Evolutionary conservation across 1,284 basidiomycete genomes (phyloP).

Genomic region (Ceratobasidium sp.): DNA sequence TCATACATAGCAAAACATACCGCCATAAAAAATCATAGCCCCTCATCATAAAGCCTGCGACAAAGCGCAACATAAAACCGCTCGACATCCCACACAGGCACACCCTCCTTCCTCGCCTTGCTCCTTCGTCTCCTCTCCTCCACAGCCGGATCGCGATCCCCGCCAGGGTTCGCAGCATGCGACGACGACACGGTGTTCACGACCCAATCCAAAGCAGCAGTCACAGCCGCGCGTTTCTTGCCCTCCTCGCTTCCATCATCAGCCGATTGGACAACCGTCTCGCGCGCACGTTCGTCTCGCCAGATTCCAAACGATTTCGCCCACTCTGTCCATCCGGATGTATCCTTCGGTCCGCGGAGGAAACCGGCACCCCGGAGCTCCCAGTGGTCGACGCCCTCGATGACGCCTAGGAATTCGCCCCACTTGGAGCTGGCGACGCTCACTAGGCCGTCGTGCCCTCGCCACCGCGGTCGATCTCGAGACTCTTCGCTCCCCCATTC

Average conservation of each 20-base stretch:
- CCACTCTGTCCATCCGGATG: slow-evolving; percentile 35
- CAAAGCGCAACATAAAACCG: slow-evolving; percentile 56
- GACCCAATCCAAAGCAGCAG: slow-evolving; percentile 40
- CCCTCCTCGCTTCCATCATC: not conserved
- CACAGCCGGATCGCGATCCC: slow-evolving; percentile 18
- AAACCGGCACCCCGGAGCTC: slow-evolving; percentile 81
- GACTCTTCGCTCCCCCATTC: slow-evolving; percentile 37
- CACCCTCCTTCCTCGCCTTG: slow-evolving; percentile 17
- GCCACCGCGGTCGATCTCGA: slow-evolving; percentile 56
- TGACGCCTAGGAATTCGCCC: slow-evolving; percentile 92
- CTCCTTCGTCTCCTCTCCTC: slow-evolving; percentile 1
- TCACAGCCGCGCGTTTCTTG: slow-evolving; percentile 17
- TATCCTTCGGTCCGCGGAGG: not conserved
- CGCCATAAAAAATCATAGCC: slow-evolving; percentile 50
- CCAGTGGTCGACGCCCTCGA: slow-evolving; percentile 98
- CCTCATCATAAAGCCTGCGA: slow-evolving; percentile 57
- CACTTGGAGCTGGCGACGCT: slow-evolving; percentile 90
- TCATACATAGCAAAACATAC: not conserved
- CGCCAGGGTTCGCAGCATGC: slow-evolving; percentile 43
- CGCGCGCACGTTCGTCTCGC: slow-evolving; percentile 21
- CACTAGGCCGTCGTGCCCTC: slow-evolving; percentile 93
- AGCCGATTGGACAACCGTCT: not conserved
- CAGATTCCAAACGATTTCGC: slow-evolving; percentile 32
- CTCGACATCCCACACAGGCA: slow-evolving; percentile 53
- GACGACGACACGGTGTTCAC: slow-evolving; percentile 29